These are phyloP conservation scores for Hypoxylon sp. DNA, from an alignment of 2,329 filamentous ascomycete species.

Conservation along the genomic window DNA sequence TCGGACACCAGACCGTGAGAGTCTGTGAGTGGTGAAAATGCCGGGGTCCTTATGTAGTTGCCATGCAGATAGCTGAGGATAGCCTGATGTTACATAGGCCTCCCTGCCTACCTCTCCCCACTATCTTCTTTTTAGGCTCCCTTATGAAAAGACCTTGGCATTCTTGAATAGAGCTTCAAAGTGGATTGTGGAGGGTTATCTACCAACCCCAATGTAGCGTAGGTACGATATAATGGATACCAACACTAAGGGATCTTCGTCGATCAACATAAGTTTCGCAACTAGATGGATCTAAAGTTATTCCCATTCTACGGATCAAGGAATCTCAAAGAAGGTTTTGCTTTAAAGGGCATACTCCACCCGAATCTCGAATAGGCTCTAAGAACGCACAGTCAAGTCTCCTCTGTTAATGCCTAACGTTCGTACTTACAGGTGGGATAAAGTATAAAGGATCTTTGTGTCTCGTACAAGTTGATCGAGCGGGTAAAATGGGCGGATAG, in stretches of 20 bases:
- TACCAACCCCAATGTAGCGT: constrained; percentile 9
- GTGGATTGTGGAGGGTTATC: constrained; percentile 13
- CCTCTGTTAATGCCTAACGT: constrained; percentile 17
- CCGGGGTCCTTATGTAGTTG: constrained; percentile 21
- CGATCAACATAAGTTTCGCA: constrained; percentile 7
- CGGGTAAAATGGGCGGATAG: constrained; percentile 6
- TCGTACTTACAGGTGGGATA: constrained; percentile 18
- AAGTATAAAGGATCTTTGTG: constrained; percentile 29
- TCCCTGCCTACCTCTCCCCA: constrained; percentile 26
- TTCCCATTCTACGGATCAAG: constrained; percentile 3
- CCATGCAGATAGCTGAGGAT: constrained; percentile 38
- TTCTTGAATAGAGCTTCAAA: constrained; percentile 19
- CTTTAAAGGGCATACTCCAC: constrained; percentile 14
- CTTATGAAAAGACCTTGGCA: constrained; percentile 40
- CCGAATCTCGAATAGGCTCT: constrained; percentile 14
- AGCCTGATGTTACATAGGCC: constrained; percentile 38
- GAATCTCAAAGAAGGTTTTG: constrained; percentile 25
- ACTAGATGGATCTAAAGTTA: constrained; percentile 18
- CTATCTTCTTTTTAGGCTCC: constrained; percentile 30
- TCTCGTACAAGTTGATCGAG: constrained; percentile 28
- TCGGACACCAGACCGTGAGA: constrained; percentile 23
- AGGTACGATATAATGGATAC: constrained; percentile 14
- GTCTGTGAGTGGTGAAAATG: constrained; percentile 25
- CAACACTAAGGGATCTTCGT: constrained; percentile 4
- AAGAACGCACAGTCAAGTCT: constrained; percentile 32